These are phyloP conservation scores for Leccinum sublutescens DNA, from an alignment of 768 basidiomycete species.

Conservation along the genomic window DNA sequence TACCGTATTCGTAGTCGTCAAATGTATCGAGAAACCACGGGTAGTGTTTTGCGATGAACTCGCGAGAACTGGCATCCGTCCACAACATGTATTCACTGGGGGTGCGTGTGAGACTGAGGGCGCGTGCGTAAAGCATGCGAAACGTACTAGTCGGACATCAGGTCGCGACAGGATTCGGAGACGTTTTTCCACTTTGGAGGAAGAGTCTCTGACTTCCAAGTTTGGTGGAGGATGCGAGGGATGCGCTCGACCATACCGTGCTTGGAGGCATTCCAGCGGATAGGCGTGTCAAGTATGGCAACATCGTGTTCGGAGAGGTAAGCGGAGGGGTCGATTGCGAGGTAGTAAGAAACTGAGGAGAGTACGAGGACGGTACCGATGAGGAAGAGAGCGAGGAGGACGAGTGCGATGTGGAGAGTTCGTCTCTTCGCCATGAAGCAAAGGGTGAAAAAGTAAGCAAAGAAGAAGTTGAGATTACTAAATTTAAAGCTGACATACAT, in stretches of 20 bases:
- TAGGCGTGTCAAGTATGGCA: constrained; percentile 49
- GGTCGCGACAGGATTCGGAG: constrained; percentile 80
- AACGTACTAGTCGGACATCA: constrained; percentile 96
- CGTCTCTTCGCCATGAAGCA: constrained; percentile 43
- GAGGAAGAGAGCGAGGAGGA: constrained; percentile 72
- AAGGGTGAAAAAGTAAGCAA: background rate
- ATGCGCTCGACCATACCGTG: constrained; percentile 70
- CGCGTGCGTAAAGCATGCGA: constrained; percentile 6
- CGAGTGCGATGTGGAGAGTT: constrained; percentile 45
- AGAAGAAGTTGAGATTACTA: background rate
- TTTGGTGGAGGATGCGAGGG: constrained; percentile 95
- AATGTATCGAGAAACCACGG: constrained; percentile 93
- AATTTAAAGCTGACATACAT: background rate
- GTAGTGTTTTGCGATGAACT: constrained; percentile 87
- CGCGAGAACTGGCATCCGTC: constrained; percentile 89
- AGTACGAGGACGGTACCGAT: constrained; percentile 89
- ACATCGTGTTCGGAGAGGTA: constrained; percentile 82
- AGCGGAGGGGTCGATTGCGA: constrained; percentile 73
- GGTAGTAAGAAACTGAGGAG: constrained; percentile 87
- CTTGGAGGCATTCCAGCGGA: constrained; percentile 63
- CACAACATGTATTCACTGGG: constrained; percentile 92
- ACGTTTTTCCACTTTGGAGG: constrained; percentile 79
- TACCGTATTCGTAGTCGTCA: constrained; percentile 86
- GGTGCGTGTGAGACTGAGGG: constrained; percentile 13
- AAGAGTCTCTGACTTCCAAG: constrained; percentile 91